Conservation (phyloP, 257 asterid species). For the Penstemon newberryi region DNA sequence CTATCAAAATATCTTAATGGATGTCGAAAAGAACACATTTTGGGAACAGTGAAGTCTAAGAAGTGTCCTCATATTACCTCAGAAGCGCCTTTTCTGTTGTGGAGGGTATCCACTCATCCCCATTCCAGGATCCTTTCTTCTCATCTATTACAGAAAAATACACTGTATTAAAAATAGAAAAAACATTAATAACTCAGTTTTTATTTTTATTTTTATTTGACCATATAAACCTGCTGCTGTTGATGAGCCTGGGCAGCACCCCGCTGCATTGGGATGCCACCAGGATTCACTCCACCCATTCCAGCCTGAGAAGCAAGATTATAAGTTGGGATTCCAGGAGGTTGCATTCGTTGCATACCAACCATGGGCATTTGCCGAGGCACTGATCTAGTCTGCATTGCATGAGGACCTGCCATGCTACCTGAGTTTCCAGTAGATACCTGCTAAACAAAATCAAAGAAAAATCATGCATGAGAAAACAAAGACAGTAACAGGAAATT, state of each 20-base stretch:
- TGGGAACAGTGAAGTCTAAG: conserved; percentile 6
- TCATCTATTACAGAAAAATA: conserved; percentile 52
- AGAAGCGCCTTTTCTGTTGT: conserved; percentile 90
- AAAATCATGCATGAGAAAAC: conserved; percentile 19
- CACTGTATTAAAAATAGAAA: conserved; percentile 17
- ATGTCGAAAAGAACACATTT: too few relatives aligned
- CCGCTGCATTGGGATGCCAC: conserved; percentile 82
- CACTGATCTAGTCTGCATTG: conserved; percentile 72
- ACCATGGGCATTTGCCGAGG: conserved; percentile 82
- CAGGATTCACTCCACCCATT: conserved; percentile 79
- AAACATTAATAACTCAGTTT: conserved; percentile 12
- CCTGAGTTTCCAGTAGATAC: conserved; percentile 77
- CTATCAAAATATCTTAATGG: conserved; percentile 16
- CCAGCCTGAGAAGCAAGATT: conserved; percentile 85
- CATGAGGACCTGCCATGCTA: conserved; percentile 74
- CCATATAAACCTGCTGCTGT: conserved; percentile 75
- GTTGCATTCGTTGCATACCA: conserved; percentile 83
- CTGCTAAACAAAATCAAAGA: conserved; percentile 37
- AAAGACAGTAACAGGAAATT: conserved; percentile 7
- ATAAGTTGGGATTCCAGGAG: conserved; percentile 80
- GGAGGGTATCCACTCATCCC: conserved; percentile 95
- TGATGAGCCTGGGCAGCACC: conserved; percentile 91
- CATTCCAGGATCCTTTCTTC: conserved; percentile 86
- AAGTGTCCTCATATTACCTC: conserved; percentile 43
- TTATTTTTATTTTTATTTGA: background rate